phyloP scores from a whole-genome alignment of 257 asterid species.

The Marsdenia floribunda region DNA sequence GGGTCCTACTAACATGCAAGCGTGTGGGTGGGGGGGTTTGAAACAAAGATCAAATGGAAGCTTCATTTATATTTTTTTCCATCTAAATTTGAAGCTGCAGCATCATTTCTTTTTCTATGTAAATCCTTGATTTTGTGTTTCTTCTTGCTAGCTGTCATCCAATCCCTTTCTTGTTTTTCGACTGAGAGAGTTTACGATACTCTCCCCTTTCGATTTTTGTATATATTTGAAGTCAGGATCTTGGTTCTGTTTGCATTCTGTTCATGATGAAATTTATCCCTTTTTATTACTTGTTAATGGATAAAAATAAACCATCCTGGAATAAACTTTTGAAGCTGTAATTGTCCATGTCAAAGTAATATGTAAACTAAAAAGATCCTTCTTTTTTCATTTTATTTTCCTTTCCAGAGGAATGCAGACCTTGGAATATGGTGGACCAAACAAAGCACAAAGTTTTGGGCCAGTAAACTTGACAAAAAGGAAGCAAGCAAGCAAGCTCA shows the following conservation, averaged over 20 bases:
- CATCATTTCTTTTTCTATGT: too few species aligned
- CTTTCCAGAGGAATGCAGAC: conserved; percentile 18
- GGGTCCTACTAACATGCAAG: conserved; percentile 71
- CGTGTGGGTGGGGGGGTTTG: background rate
- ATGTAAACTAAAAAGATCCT: background rate
- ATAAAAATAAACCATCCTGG: background rate
- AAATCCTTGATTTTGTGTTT: background rate
- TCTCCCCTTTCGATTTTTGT: too few species aligned
- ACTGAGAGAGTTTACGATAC: background rate
- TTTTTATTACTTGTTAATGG: background rate
- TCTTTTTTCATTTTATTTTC: too few species aligned
- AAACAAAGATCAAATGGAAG: background rate
- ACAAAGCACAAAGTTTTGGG: conserved; percentile 15
- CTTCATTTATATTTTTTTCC: background rate
- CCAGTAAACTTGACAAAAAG: conserved; percentile 22
- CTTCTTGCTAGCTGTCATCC: background rate
- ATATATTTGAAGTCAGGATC: too few species aligned
- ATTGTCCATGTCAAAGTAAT: background rate
- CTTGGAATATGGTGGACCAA: conserved; percentile 23
- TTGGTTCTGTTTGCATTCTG: too few species aligned
- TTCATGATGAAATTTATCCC: background rate
- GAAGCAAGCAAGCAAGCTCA: background rate
- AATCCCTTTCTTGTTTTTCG: background rate
- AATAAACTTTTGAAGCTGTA: background rate
- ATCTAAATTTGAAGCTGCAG: background rate